Evolutionary conservation across 2,329 filamentous ascomycete genomes (phyloP), one percentile per base, ranked within the genome.

Genomic region (Trichoderma oligosporum): DNA sequence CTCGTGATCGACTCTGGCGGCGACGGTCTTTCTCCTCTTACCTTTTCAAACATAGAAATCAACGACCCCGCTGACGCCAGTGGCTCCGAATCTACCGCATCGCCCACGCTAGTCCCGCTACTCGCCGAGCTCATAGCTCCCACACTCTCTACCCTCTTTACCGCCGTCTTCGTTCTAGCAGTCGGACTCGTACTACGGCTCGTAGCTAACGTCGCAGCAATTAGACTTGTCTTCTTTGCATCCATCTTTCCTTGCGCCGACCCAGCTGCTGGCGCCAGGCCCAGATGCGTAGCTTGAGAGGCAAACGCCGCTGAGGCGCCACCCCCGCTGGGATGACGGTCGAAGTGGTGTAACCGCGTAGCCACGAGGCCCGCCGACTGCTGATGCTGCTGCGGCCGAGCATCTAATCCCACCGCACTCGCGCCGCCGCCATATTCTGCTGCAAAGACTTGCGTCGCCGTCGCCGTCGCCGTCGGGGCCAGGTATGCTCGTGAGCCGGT

Each of bases 41-140:
- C 77, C 61, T 78, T 75, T 70, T 91, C 87, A 62, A 90, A 90
- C 73, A 89, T 78, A 36, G 81, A 81, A 54, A 90, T 85, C 18
- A 90, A 74, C 4, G 84, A 81, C 3, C 77, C 82, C 0, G 86
- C 86, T 0, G 86, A 78, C 22, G 81, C 74, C 48, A 88, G 85
- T 5, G 83, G 75, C 1, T 76, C 78, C 8, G 81, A 80, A 66
- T 88, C 68, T 31, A 72, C 67, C 49, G 66, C 64, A 42, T 70
- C 64, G 48, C 65, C 65, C 33, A 22, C 47, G 33, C 53, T 48
- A 46, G 58, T 61, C 31, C 59, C 62, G 5, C 63, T 62, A 24
- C 69, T 70, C 22, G 65, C 57, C 3, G 66, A 62, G 58, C 70
- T 72, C 36, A 64, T 59, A 7, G 65, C 64, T 16, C 67, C 69